Percentiles rank a stretch among this genome's conserved stretches.
These are phyloP conservation scores for Geoglossum cookeanum DNA, from an alignment of 2,329 filamentous ascomycete genomes.

Conservation along the genomic window DNA sequence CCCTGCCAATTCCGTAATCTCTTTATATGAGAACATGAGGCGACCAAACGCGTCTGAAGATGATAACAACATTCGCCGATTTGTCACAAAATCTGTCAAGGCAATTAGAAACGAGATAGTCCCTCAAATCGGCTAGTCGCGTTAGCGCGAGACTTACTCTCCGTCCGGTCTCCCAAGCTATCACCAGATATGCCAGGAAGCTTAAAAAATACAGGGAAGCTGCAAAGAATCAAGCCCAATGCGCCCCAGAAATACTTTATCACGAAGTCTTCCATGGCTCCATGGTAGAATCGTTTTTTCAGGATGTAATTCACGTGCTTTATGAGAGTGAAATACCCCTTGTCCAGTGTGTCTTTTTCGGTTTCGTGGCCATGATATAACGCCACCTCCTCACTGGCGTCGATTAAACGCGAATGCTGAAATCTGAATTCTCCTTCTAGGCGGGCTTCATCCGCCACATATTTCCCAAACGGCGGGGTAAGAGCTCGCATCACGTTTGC, in stretches of 20 bases:
- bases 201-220: slow-evolving; percentile 89
- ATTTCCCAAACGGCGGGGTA: slow-evolving; percentile 92
- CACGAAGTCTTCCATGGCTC: slow-evolving; percentile 98
- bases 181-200: slow-evolving; percentile 40
- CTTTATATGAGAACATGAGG: slow-evolving; percentile 95
- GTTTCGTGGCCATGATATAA: slow-evolving; percentile 81
- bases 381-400: slow-evolving; percentile 89
- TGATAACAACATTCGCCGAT: slow-evolving; percentile 74
- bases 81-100: slow-evolving; percentile 62
- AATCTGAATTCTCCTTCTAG: slow-evolving; percentile 93
- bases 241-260: slow-evolving; percentile 99
- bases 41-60: slow-evolving; percentile 91
- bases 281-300: slow-evolving; percentile 78
- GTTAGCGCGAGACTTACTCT: slow-evolving; percentile 26
- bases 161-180: slow-evolving; percentile 50
- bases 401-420: slow-evolving; percentile 83
- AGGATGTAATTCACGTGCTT: slow-evolving; percentile 97
- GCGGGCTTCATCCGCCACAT: slow-evolving; percentile 86
- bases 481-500: slow-evolving; percentile 84
- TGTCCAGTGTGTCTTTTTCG: slow-evolving; percentile 91
- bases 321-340: slow-evolving; percentile 96
- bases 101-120: slow-evolving; percentile 5
- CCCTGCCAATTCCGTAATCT: slow-evolving; percentile 87
- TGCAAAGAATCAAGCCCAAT: slow-evolving; percentile 76
- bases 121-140: not conserved